Conservation (phyloP, 2,329 filamentous ascomycete genomes). For the Hypoxylon sp. region DNA sequence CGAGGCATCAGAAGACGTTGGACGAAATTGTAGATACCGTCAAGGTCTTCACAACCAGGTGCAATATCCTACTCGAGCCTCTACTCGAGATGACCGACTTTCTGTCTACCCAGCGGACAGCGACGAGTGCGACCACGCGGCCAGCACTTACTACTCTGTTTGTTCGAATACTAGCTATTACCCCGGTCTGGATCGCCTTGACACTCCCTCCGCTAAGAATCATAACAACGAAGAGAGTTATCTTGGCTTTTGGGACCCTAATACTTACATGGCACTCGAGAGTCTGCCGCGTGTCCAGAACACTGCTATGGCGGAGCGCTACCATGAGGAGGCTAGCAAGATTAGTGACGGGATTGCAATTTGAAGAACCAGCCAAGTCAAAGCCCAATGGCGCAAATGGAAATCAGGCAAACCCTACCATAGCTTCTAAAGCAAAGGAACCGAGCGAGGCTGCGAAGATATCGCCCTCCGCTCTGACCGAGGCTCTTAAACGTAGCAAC, state of each 20-base stretch:
- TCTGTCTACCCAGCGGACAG: constrained; percentile 88
- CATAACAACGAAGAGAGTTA: constrained; percentile 86
- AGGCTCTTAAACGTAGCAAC: constrained; percentile 56
- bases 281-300: constrained; percentile 85
- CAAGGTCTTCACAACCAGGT: constrained; percentile 89
- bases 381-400: constrained; percentile 51
- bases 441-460: constrained; percentile 56
- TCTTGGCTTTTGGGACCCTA: constrained; percentile 88
- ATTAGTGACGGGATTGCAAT: constrained; percentile 84
- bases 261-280: constrained; percentile 93
- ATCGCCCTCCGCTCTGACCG: constrained; percentile 54
- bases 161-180: constrained; percentile 87
- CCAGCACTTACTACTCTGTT: constrained; percentile 92
- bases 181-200: constrained; percentile 87
- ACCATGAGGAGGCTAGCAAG: constrained; percentile 78
- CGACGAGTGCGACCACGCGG: constrained; percentile 90
- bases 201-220: constrained; percentile 87
- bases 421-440: constrained; percentile 50
- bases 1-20: constrained; percentile 90
- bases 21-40: constrained; percentile 98
- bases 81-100: constrained; percentile 92
- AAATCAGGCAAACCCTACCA: constrained; percentile 42
- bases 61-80: constrained; percentile 92
- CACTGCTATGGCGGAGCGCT: constrained; percentile 90
- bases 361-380: constrained; percentile 66